A percentile compares a stretch with the other conserved stretches of the same genome.
These are phyloP conservation scores for Penicillium glabrum DNA, from an alignment of 2,329 filamentous ascomycete species.

Conservation along the genomic window DNA sequence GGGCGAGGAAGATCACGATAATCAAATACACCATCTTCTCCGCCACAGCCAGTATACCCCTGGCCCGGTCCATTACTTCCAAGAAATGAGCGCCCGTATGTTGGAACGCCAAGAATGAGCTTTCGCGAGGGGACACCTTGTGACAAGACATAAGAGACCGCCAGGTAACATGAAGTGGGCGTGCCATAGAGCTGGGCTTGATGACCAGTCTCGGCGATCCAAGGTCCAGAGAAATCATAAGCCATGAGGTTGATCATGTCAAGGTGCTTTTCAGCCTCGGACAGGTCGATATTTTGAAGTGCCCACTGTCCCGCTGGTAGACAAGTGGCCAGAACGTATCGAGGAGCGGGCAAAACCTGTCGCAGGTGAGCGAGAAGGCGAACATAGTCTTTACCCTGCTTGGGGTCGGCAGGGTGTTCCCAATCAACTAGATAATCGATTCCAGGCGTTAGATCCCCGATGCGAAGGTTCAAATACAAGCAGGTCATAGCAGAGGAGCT, in stretches of 20 bases:
- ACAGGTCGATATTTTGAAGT: conserved; percentile 68
- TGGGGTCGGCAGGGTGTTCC: conserved; percentile 68
- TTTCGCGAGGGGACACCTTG: conserved; percentile 69
- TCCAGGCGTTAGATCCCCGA: background rate
- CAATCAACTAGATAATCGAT: conserved; percentile 64
- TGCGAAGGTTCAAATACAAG: background rate
- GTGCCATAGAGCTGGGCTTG: conserved; percentile 71
- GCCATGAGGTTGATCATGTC: conserved; percentile 78
- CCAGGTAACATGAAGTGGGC: conserved; percentile 62
- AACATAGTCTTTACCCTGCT: conserved; percentile 70
- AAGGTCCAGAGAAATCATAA: conserved; percentile 75
- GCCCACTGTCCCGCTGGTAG: conserved; percentile 68
- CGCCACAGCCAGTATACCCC: conserved; percentile 51
- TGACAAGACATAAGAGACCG: conserved; percentile 64
- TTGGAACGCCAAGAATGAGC: conserved; percentile 73
- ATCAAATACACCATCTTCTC: conserved; percentile 70
- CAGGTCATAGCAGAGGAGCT: background rate
- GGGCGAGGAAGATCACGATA: conserved; percentile 67
- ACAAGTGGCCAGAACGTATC: conserved; percentile 69
- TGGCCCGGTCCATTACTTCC: conserved; percentile 66
- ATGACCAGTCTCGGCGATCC: conserved; percentile 67
- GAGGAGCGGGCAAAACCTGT: conserved; percentile 64
- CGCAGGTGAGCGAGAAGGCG: conserved; percentile 67
- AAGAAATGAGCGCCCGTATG: conserved; percentile 74
- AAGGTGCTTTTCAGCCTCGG: conserved; percentile 62